Evolutionary conservation across 2,329 filamentous ascomycete species (phyloP), one percentile per base, ranked within the genome.

Genomic region (Orbilia oligospora): DNA sequence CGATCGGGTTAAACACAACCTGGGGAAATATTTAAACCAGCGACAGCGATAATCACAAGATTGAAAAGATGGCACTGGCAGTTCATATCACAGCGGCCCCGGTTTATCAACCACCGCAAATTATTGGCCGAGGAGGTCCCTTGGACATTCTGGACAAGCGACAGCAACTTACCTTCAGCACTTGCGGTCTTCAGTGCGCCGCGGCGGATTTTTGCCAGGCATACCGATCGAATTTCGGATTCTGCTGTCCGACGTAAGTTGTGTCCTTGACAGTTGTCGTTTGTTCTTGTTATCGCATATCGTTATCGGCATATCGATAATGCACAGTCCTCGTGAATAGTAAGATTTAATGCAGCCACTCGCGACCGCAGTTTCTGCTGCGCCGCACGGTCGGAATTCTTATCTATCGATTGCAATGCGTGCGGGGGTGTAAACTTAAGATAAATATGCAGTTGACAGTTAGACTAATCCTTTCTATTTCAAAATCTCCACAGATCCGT

Each of bases 181-280:
- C 73, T 3, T 77, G 73, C 61, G 73, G 73, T 10, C 38, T 77
- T 27, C 18, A 67, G 6, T 77, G 73, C 63, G 67, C 49, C 5
- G 22, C 41, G n/a, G 67, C 48, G 9, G 61, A 77, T n/a, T 77
- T 77, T 22, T 77, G 73, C 20, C 67, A 77, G 36, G 61, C 64
- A 24, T 77, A 77, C 27, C 49, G 67, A 38, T 67, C 73, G 61
- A 77, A 71, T 55, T 71, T 70, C 30, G 73, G 73, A 48, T 77
- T 77, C 36, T 77, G 73, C 33, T 77, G 73, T 38, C 73, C 73
- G 30, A 46, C 61, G 73, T 77, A 77, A 71, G 73, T 30, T 58
- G 36, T 14, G 6, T n/a, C 22, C 8, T 61, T 16, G 12, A 41
- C 9, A 14, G 38, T 4, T 41, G 38, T 8, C 3, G 24, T 33